These are phyloP conservation scores for Cyberlindnera amylophila DNA, from an alignment of 805 yeast species.

Conservation along the genomic window DNA sequence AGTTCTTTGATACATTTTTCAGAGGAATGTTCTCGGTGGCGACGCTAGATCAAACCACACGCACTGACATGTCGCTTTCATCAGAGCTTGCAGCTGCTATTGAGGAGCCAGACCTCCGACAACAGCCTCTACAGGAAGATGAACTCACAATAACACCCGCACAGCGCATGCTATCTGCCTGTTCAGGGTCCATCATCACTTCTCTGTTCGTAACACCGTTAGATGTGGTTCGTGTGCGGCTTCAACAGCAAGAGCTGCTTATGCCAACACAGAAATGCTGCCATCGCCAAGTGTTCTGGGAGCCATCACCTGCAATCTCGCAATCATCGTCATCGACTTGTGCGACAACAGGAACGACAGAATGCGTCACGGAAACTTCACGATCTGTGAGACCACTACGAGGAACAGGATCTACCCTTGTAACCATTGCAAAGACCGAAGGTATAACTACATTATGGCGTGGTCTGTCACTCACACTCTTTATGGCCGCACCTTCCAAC, in stretches of 20 bases:
- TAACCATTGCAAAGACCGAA: constrained; percentile 62
- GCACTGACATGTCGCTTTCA: constrained; percentile 15
- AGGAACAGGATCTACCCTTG: constrained; percentile 75
- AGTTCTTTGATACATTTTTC: too few species aligned
- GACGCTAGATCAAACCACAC: neutral
- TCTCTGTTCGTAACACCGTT: constrained; percentile 75
- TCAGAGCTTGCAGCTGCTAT: constrained; percentile 23
- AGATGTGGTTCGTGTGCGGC: constrained; percentile 72
- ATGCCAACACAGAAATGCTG: constrained; percentile 42
- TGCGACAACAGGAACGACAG: constrained; percentile 4
- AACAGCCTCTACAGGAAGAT: constrained; percentile 5
- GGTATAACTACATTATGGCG: constrained; percentile 82
- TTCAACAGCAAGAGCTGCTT: constrained; percentile 72
- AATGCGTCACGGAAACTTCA: constrained; percentile 25
- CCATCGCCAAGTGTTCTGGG: constrained; percentile 34
- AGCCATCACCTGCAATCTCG: constrained; percentile 15
- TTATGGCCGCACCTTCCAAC: constrained; percentile 91
- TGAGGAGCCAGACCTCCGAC: constrained; percentile 18
- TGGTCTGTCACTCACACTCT: constrained; percentile 74
- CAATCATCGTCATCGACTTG: constrained; percentile 13
- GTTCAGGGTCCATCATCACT: constrained; percentile 69
- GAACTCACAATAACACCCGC: constrained; percentile 38
- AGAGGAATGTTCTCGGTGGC: too few species aligned
- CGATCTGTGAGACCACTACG: constrained; percentile 31
- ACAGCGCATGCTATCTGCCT: constrained; percentile 76